Conservation (phyloP, 306 rosid genomes). For the Cicer cuneatum region DNA sequence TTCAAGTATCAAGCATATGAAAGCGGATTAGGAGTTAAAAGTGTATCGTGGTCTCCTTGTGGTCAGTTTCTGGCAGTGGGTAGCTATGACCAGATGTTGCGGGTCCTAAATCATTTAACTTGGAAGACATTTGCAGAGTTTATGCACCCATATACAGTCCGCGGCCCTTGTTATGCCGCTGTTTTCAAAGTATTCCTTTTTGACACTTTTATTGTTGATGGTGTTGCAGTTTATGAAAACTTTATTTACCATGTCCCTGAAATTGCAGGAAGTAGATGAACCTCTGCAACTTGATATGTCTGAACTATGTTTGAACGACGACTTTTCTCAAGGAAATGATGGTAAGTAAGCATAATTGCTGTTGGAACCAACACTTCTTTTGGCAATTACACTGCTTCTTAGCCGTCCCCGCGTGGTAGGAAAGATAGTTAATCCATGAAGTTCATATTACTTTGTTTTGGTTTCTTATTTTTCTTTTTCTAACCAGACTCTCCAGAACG, state of each 20-base stretch:
- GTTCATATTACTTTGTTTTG: constrained; percentile 5
- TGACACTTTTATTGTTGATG: constrained; percentile 32
- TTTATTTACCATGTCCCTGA: constrained; percentile 38
- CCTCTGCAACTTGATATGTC: constrained; percentile 92
- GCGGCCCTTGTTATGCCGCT: constrained; percentile 82
- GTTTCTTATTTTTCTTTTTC: constrained; percentile 21
- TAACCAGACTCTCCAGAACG: constrained; percentile 72
- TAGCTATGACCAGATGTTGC: constrained; percentile 96
- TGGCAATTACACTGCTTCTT: not conserved
- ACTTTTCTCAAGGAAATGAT: constrained; percentile 66
- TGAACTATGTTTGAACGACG: constrained; percentile 75
- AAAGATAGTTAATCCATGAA: constrained; percentile 8
- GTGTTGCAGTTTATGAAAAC: constrained; percentile 27
- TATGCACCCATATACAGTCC: constrained; percentile 79
- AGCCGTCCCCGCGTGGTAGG: not conserved
- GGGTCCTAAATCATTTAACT: constrained; percentile 89
- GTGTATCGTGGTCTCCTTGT: constrained; percentile 97
- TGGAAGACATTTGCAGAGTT: constrained; percentile 99
- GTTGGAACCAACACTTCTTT: not conserved
- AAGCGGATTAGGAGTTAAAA: constrained; percentile 95
- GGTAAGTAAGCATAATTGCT: constrained; percentile 67
- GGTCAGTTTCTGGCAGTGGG: constrained; percentile 97
- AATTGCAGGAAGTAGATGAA: constrained; percentile 89
- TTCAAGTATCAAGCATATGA: constrained; percentile 94
- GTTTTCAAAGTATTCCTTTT: constrained; percentile 76